Conservation (phyloP, 2,329 filamentous ascomycete genomes). For the Microsporum audouinii region DNA sequence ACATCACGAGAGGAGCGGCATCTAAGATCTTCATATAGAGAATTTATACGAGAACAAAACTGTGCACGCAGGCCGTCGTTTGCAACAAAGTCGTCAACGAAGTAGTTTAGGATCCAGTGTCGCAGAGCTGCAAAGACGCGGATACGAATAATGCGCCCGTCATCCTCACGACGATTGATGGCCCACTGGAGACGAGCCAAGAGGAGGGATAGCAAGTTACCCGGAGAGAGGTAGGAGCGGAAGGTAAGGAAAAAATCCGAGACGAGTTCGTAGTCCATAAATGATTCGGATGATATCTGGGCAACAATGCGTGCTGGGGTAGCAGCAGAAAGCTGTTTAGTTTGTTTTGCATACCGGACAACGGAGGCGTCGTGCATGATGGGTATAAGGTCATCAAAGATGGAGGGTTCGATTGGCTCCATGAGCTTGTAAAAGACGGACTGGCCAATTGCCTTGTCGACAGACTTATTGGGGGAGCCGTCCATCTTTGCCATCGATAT, state of each 20-base stretch:
- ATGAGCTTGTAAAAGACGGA: slow-evolving; percentile 39
- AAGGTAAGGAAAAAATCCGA: slow-evolving; percentile 98
- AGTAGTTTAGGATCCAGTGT: slow-evolving; percentile 98
- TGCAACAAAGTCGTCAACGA: slow-evolving; percentile 80
- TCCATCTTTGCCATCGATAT: slow-evolving; percentile 35
- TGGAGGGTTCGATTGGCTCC: slow-evolving; percentile 49
- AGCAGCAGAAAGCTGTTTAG: slow-evolving; percentile 70
- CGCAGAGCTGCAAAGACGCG: slow-evolving; percentile 88
- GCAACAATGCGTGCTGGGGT: slow-evolving; percentile 84
- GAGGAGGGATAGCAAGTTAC: slow-evolving; percentile 69
- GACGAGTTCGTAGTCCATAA: slow-evolving; percentile 91
- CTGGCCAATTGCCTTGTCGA: not conserved
- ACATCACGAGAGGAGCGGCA: slow-evolving; percentile 42
- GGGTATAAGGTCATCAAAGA: slow-evolving; percentile 72
- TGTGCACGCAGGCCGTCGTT: slow-evolving; percentile 60
- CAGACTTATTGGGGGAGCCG: not conserved
- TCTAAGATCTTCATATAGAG: slow-evolving; percentile 43
- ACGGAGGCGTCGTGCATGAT: slow-evolving; percentile 72
- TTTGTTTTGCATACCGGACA: slow-evolving; percentile 64
- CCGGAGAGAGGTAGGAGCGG: slow-evolving; percentile 68
- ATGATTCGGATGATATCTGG: slow-evolving; percentile 90
- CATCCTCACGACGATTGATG: slow-evolving; percentile 64
- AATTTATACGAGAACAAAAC: slow-evolving; percentile 74
- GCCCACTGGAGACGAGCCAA: slow-evolving; percentile 82
- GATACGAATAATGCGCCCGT: slow-evolving; percentile 86